Base-by-base conservation (phyloP, 2,329 filamentous ascomycete species). In the Ophiocordyceps sinensis region DNA sequence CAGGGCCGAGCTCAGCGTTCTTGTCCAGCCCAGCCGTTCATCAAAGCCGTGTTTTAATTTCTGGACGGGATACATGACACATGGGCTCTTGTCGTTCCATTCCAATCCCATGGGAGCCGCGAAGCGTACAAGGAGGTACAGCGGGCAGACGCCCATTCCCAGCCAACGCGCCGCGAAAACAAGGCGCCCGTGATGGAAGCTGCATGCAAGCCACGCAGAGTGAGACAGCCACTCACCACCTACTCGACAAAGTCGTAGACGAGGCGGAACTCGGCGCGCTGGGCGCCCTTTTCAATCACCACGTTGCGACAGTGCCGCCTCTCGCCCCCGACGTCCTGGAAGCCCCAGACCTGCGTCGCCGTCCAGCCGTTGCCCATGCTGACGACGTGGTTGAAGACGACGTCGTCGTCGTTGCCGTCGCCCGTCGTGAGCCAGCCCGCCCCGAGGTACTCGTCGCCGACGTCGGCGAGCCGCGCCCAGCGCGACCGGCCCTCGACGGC, bases 321-420 rank as follows among this genome's bases (percentile, higher is more conserved):
- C 64, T 68, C 61, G 12, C 69, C 73, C 8, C 70, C 58, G 9
- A 76, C 53, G 23, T 52, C 48, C 66, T 77, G 65, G 56, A 79
- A 79, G 1, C 75, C 75, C 75, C 75, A 79, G 45, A 73, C 58
- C 68, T 78, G 74, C 12, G 55, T 60, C 7, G 71, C 74, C 19
- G 62, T 63, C 75, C 75, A 79, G 10, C 67, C 73, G 28, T 56
- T 61, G 44, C 68, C 67, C 36, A 63, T 43, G 54, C 63, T 75
- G 58, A 67, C 61, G 38, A 86, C 72, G 35, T 70, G 63, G 49
- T 77, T 84, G 49, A 80, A 72, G 49, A 93, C 64, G 53, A 77
- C 70, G 48, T 77, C 73, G 45, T 70, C 67, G 55, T 79, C 79
- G 34, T 71, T 69, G 2, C 68, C 77, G 40, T 70, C 66, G 14